A percentile compares a stretch with the other conserved stretches of the same genome.
Conservation (phyloP, 2,329 filamentous ascomycete genomes). For the Botrytis deweyae region DNA sequence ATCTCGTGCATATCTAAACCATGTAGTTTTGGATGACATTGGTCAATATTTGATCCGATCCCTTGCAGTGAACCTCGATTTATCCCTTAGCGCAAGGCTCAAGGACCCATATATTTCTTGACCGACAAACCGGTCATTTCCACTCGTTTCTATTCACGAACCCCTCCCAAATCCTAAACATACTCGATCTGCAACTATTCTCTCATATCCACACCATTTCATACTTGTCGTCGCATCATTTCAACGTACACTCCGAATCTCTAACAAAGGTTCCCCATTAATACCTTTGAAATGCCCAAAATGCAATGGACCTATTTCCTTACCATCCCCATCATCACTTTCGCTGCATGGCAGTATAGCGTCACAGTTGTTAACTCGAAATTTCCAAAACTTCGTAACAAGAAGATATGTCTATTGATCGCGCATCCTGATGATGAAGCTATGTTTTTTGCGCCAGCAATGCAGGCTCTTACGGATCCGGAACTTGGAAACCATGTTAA, state of each 20-base stretch:
- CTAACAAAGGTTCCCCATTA: background rate
- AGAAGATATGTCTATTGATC: conserved; percentile 88
- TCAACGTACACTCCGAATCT: background rate
- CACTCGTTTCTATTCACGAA: conserved; percentile 6
- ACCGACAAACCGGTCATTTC: conserved; percentile 7
- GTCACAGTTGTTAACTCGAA: conserved; percentile 43
- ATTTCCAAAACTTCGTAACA: conserved; percentile 71
- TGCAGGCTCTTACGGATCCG: conserved; percentile 79
- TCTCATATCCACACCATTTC: background rate
- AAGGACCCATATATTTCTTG: conserved; percentile 8
- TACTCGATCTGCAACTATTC: background rate
- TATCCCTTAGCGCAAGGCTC: conserved; percentile 4
- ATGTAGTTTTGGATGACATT: background rate
- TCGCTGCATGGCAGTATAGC: conserved; percentile 42
- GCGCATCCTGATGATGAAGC: conserved; percentile 98
- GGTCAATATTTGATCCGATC: background rate
- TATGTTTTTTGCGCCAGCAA: conserved; percentile 96
- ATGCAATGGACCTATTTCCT: conserved; percentile 37
- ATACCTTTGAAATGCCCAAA: conserved; percentile 15
- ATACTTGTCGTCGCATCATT: conserved; percentile 8
- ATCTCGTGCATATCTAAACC: background rate
- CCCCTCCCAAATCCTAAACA: conserved; percentile 2
- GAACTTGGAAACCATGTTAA: conserved; percentile 86
- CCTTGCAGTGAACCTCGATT: background rate
- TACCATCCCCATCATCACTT: conserved; percentile 43